Evolutionary conservation across 768 basidiomycete genomes (phyloP).

Genomic region (Artomyces pyxidatus): DNA sequence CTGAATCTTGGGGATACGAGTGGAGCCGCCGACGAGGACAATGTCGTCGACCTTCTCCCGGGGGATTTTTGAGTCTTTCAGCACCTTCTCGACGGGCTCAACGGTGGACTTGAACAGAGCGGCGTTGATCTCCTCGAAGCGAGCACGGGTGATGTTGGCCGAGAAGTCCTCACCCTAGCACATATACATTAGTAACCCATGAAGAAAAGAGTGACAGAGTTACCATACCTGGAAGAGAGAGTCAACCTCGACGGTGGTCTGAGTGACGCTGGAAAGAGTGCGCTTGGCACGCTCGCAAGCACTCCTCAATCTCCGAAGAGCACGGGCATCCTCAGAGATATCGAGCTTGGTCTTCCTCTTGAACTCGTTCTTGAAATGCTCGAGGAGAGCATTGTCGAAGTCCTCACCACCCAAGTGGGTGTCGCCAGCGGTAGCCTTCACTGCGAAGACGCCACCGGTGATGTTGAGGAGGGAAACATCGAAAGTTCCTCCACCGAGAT

Average conservation of each 20-base stretch:
- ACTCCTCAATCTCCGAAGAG: slow-evolving; percentile 88
- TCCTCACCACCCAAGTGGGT: slow-evolving; percentile 99
- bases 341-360: slow-evolving; percentile 95
- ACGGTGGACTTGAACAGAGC: slow-evolving; percentile 91
- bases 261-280: slow-evolving; percentile 94
- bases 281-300: slow-evolving; percentile 99
- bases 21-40: slow-evolving; percentile 98
- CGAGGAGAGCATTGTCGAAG: slow-evolving; percentile 96
- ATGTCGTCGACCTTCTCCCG: slow-evolving; percentile 98
- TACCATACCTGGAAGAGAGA: slow-evolving; percentile 81
- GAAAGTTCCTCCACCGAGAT: slow-evolving; percentile 99
- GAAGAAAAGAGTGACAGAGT: neutral
- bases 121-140: slow-evolving; percentile 99
- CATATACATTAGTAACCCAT: slow-evolving; percentile 8
- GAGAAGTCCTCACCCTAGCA: slow-evolving; percentile 92
- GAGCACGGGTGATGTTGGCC: slow-evolving; percentile 97
- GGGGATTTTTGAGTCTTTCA: slow-evolving; percentile 98
- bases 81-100: slow-evolving; percentile 97
- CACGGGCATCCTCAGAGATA: slow-evolving; percentile 95
- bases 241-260: slow-evolving; percentile 99
- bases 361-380: slow-evolving; percentile 99
- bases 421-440: slow-evolving; percentile 99
- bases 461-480: slow-evolving; percentile 99
- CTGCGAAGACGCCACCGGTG: slow-evolving; percentile 96
- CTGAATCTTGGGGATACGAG: slow-evolving; percentile 99